phyloP scores from a whole-genome alignment of 306 rosid species.

The Cucumis melo region DNA sequence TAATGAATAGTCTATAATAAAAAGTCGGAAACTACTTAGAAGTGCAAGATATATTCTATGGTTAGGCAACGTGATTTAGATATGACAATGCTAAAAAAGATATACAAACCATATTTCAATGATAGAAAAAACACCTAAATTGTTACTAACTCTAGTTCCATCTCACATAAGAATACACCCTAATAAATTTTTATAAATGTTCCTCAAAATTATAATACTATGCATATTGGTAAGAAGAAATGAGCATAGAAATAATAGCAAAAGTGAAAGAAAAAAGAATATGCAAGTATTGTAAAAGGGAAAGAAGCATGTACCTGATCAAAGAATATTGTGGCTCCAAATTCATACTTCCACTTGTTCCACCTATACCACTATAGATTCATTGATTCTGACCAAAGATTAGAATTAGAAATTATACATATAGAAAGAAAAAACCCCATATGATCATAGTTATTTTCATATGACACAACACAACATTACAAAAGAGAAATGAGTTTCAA shows the following conservation, averaged over 20 bases:
- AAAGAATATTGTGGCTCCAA: not conserved
- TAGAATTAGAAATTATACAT: slow-evolving; percentile 8
- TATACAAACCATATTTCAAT: not conserved
- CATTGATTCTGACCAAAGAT: slow-evolving; percentile 9
- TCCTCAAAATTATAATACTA: not conserved
- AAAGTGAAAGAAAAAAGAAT: not conserved
- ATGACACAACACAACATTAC: not conserved
- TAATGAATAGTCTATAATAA: not conserved
- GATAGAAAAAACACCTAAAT: not conserved
- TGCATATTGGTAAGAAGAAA: not conserved
- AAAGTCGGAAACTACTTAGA: not conserved
- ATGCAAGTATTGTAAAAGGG: not conserved
- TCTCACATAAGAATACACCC: not conserved
- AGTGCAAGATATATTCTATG: not conserved
- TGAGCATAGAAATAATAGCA: no score
- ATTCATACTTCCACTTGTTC: not conserved
- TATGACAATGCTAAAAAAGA: not conserved
- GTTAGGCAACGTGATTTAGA: not conserved
- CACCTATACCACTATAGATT: slow-evolving; percentile 3
- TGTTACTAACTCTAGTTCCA: not conserved
- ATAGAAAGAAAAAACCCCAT: not conserved
- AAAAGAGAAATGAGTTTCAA: slow-evolving; percentile 2
- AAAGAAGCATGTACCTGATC: not conserved
- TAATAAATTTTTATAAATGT: not conserved
- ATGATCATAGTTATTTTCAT: not conserved